Evolutionary conservation across 2,329 filamentous ascomycete species (phyloP), one percentile per base, ranked within the genome.

Genomic region (Epichloe hybrida): DNA sequence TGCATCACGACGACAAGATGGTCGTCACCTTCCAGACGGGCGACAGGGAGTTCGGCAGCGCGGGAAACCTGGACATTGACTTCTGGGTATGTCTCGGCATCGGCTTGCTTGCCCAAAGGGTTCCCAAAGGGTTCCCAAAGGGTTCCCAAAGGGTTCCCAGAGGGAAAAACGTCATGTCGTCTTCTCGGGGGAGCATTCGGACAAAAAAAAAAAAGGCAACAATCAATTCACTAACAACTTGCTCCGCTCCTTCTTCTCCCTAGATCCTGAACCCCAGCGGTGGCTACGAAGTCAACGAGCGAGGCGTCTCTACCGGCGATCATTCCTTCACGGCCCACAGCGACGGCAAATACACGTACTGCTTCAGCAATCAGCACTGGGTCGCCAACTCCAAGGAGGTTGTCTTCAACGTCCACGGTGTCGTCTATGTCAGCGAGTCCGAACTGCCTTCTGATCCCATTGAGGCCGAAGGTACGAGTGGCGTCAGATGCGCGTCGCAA

Each of bases 291-390:
- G 77, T 86, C 62, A 84, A 88, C 69, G 81, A 94, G 65, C 86
- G 84, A 68, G 76, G 80, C 53, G 79, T 93, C 53, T 90, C 90
- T 55, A 90, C 86, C 61, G 93, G 93, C 65, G 91, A 97, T 70
- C 88, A 94, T 73, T 87, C 87, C 52, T 97, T 98, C 71, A 85
- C 82, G 39, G 90, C 93, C 48, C 74, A 77, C 60, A 72, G 82
- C 64, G 90, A 98, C 68, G 93, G 93, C 57, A 89, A 86, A 72
- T 96, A 86, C 73, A 75, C 80, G 52, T 98, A 98, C 81, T 98
- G 93, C 81, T 98, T 98, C 74, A 94, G 93, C 71, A 98, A 98
- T 72, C 91, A 97, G 75, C 85, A 93, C 69, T 98, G 91, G 89
- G 87, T 88, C 53, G 89, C 90, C 53, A 88, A 88, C 69, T 94